Evolutionary conservation across 805 yeast species (phyloP), one percentile per base, ranked within the genome.

Genomic region (Myxozyma monticola): DNA sequence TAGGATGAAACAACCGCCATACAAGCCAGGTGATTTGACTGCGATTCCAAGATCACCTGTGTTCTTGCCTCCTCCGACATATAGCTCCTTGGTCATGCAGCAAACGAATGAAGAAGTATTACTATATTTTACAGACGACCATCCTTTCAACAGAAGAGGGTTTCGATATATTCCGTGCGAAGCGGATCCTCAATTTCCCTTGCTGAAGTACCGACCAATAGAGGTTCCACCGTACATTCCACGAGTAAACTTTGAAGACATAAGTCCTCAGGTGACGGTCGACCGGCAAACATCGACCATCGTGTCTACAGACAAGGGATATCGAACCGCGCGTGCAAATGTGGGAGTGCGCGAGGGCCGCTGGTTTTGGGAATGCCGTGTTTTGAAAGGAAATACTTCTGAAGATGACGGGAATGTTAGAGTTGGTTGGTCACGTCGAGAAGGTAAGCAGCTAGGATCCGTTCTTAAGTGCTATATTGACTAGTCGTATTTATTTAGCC

Each of bases 371-470:
- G 98, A 91, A 66, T 83, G 81, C 55, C 76, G 79, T 47, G 77
- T 91, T 1, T 48, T 80, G 3, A 67, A 67, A 25, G 56, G 48
- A 4, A 62, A 63, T 39, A 61, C 57, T 14, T 30, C 45, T 4
- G 49, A 37, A 3, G 45, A 46, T 3, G 65, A 54, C n/a, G 67
- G 68, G 1, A 91, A 90, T 65, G 88, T 93, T 1, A 70, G 99
- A 25, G 64, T 90, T 25, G 99, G 99, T 0, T 64, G 91, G 31
- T 84, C 84, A 0, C 72, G 98, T 45, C 76, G 88, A 54, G 98
- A 91, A 36, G 56, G 56, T 47, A 20, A 28, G 38, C n/a, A 6
- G n/a, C 12, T 30, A 6, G 7, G 12, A 7, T 26, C 18, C 10
- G 7, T 37, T 25, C 21, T 24, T 15, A 6, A 7, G 22, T 20